These are phyloP conservation scores for Colletotrichum brevisporum DNA, from an alignment of 2,329 filamentous ascomycete species.

Conservation along the genomic window DNA sequence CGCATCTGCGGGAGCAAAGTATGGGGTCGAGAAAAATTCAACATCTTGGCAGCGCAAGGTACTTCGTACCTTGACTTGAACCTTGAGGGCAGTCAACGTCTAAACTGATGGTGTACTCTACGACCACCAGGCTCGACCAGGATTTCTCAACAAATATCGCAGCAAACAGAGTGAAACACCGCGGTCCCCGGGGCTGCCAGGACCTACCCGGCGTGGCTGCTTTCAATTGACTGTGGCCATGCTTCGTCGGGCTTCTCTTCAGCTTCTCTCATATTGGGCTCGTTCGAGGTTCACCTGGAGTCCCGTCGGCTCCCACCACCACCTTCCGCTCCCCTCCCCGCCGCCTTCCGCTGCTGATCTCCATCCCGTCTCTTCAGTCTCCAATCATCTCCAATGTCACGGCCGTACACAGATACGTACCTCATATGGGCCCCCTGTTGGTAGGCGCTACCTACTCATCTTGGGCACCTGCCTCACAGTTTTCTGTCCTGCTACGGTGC, in stretches of 20 bases:
- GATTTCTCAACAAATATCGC: conserved; percentile 24
- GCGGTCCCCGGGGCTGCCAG: conserved; percentile 18
- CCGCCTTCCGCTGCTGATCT: conserved; percentile 22
- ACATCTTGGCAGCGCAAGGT: background rate
- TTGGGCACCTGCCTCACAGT: no score
- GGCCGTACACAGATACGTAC: background rate
- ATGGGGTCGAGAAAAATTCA: no score
- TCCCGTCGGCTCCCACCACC: background rate
- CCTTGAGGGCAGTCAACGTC: background rate
- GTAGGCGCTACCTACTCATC: no score
- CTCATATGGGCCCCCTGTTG: background rate
- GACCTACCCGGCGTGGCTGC: conserved; percentile 17
- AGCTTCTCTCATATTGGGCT: conserved; percentile 2
- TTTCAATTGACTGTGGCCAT: conserved; percentile 27
- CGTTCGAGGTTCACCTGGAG: background rate
- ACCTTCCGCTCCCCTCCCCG: conserved; percentile 12
- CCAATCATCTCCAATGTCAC: background rate
- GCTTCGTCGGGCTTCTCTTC: background rate
- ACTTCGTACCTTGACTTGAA: background rate
- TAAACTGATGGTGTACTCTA: no score
- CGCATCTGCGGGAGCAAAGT: background rate
- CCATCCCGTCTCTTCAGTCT: conserved; percentile 15
- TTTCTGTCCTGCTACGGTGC: no score
- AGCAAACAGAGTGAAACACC: conserved; percentile 29
- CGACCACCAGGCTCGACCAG: background rate